Evolutionary conservation across 2,329 filamentous ascomycete species (phyloP), one percentile per base, ranked within the genome.

Genomic region (Rhinocladiella mackenziei): DNA sequence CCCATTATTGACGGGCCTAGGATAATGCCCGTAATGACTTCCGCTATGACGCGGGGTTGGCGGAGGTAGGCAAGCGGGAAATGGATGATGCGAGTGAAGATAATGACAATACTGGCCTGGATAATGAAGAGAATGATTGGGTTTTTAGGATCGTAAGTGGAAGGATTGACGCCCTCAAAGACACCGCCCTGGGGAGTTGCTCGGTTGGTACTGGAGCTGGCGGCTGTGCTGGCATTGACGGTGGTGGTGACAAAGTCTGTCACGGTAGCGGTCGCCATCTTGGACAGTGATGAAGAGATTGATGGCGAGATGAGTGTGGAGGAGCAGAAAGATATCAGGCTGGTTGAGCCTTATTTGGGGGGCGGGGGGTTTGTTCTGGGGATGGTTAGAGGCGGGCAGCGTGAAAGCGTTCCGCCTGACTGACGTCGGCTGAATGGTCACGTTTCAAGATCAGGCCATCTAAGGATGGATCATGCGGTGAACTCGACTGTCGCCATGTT

Each of bases 1-100:
- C 88, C 88, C 80, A 94, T 84, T 15, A 94, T 84, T 0, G 89
- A 92, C 1, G 89, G 89, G 3, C 89, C 89, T 1, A 95, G 75
- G 26, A 95, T 65, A 59, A 92, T 86, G 40, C 86, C 86, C n/a
- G 84, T 85, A 43, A 91, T 80, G 46, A 92, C 86, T 67, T 92
- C 86, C 37, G 86, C 83, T 57, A 92, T 89, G 55, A 92, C 86
- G 34, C 84, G 80, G 51, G 86, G 86, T 60, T 92, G 86, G 43
- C 84, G 80, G 37, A 92, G 73, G 58, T 81, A 83, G 56, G 83
- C 83, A 4, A 91, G 75, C 7, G 86, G 86, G 68, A 77, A 89
- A 62, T 91, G 84, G 14, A 89, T 71, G 32, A 85, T 64, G 22
- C 83, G 81, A 58, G 83, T 87, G 63, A 88, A 79, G 45, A 86